Evolutionary conservation across 2,329 filamentous ascomycete species (phyloP), one percentile per base, ranked within the genome.

Genomic region (Fusarium miscanthi): DNA sequence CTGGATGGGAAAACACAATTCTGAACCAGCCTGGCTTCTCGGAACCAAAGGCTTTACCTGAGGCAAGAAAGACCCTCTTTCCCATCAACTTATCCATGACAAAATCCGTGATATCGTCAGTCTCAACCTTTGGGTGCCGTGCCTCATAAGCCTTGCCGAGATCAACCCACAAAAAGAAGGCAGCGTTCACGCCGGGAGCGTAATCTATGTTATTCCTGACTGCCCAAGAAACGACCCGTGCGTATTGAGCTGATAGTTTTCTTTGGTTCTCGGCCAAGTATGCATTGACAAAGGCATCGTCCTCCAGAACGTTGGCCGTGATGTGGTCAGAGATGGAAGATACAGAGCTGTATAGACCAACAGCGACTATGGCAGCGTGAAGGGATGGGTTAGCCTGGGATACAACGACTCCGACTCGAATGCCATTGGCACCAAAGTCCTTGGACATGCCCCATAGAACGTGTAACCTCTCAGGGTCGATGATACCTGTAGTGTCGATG

Each of bases 341-440:
- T 1, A 82, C 74, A 41, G 83, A 87, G 33, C 82, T 81, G 69
- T 86, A 86, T 9, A 86, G 72, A 16, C 79, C 78, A 9, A 79
- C 79, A 27, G 76, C 71, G 1, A 81, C 70, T 6, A 87, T 58
- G 0, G 85, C 83, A 3, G 69, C 65, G 46, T 83, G 81, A 1
- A 88, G 72, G 1, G 77, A 71, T 5, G 72, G 54, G 63, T 86
- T 88, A 37, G 80, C 75, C 59, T 86, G 86, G 9, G 85, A 86
- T 27, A 88, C 80, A n/a, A 88, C 78, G 23, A 79, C 81, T 1
- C 87, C 88, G 8, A 89, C 69, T 2, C 88, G 84, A 12, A 89
- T 78, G 1, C 89, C 89, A 45, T 88, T 89, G 25, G 86, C 85
- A 30, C 87, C 86, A 77, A 90, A 90, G 76, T 89, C 87, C 72